Base-by-base conservation (phyloP, 169 alveolate species). In the Cryptosporidium xiaoi region DNA sequence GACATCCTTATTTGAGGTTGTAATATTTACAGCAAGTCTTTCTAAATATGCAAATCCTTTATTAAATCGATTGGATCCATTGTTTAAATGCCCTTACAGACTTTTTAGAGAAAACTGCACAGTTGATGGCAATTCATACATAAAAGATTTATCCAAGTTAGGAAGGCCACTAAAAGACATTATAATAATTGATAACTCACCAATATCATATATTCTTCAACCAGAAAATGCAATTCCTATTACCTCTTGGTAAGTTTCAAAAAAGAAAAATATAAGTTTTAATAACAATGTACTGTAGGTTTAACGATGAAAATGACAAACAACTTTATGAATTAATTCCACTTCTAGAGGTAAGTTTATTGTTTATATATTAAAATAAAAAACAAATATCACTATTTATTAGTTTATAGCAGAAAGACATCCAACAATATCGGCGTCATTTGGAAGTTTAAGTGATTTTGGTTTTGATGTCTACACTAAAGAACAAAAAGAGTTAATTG, bases 171-270 rank as follows among this genome's bases (percentile, higher is more conserved):
- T 95, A 58, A 90, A 93, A 48, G 95, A 95, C 46, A 90, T 95
- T 15, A 93, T 96, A 20, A 93, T 95, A 18, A 90, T 96, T 56
- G 99, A 96, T 82, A 96, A 97, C 91, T 95, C 98, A 27, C 96
- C 97, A n/a, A 89, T 92, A 56, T 94, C 97, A 34, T 96, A 95
- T 82, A 65, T 93, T 29, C 92, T 95, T 66, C 95, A 97, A 69
- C 97, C 97, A 36, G 96, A 95, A 71, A 96, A 96, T 85, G 98
- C 98, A 13, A 89, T 97, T 31, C 97, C 98, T 58, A 95, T 95
- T 67, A 90, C 91, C 48, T 93, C 97, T 83, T 97, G 98, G 96
- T 91, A 90, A 27, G 91, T 18, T 55, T 64, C 36, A 69, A 20
- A 82, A 51, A 20, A 44, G 31, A 15, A 51, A 12, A 65, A 83